Percentiles rank a stretch among this genome's conserved stretches.
Evolutionary conservation across 768 basidiomycete genomes (phyloP).

Genomic region (Suillus fuscotomentosus): DNA sequence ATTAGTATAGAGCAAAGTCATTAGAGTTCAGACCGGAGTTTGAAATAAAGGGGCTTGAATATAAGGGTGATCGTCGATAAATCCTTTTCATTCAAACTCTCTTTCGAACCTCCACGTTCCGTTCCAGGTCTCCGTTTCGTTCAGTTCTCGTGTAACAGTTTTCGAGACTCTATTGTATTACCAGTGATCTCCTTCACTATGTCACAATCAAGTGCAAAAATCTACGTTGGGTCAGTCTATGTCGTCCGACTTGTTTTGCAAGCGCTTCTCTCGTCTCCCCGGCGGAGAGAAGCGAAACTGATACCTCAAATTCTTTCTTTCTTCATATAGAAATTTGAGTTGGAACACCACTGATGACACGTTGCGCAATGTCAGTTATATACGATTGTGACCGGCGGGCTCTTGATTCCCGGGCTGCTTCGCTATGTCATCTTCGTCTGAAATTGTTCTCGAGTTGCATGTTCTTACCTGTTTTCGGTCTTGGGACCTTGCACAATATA

Average conservation of each 20-base stretch:
- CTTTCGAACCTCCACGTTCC: constrained; percentile 49
- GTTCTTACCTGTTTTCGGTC: constrained; percentile 30
- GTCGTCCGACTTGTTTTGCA: constrained; percentile 44
- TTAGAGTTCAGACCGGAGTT: constrained; percentile 48
- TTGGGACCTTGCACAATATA: constrained; percentile 34
- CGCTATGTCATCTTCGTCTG: constrained; percentile 48
- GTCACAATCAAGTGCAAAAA: constrained; percentile 51
- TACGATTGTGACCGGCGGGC: neutral
- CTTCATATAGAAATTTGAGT: constrained; percentile 82
- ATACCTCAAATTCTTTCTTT: constrained; percentile 45
- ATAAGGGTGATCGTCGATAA: constrained; percentile 40
- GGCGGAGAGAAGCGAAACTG: constrained; percentile 50
- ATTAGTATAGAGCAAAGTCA: constrained; percentile 17
- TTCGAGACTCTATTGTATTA: constrained; percentile 53
- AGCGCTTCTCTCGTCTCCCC: constrained; percentile 43
- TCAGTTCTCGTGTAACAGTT: constrained; percentile 52
- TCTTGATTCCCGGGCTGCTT: constrained; percentile 24
- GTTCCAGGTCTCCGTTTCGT: constrained; percentile 58
- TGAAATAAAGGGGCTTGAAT: constrained; percentile 39
- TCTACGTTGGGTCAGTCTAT: constrained; percentile 93
- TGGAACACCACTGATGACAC: constrained; percentile 96
- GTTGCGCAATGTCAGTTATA: constrained; percentile 72
- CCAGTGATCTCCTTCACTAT: constrained; percentile 27
- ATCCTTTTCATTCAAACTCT: constrained; percentile 32
- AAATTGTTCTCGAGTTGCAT: constrained; percentile 29